These are phyloP conservation scores for Neoarthrinium moseri DNA, from an alignment of 2,329 filamentous ascomycete species.

Conservation along the genomic window DNA sequence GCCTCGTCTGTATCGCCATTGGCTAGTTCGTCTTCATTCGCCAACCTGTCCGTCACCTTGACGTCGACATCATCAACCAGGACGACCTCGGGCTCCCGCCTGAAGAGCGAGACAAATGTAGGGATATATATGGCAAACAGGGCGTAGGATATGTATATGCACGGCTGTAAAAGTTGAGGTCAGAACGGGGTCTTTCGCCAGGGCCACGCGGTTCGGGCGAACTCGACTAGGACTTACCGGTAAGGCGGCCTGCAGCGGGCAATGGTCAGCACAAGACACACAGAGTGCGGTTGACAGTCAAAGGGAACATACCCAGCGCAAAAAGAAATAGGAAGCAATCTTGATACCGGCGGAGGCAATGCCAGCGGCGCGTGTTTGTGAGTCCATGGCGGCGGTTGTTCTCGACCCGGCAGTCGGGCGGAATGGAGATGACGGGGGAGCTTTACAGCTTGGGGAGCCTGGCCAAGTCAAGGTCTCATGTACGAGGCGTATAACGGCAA, in stretches of 20 bases:
- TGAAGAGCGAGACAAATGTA: conserved; percentile 59
- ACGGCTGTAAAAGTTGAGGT: conserved; percentile 20
- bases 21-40: conserved; percentile 34
- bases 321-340: conserved; percentile 12
- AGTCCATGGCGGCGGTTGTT: conserved; percentile 5
- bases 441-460: not conserved
- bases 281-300: not conserved
- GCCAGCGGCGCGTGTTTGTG: conserved; percentile 1
- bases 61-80: conserved; percentile 62
- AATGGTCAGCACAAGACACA: conserved; percentile 15
- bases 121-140: conserved; percentile 66
- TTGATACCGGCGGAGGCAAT: conserved; percentile 11
- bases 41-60: conserved; percentile 45
- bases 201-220: not conserved
- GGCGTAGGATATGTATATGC: conserved; percentile 47
- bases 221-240: conserved; percentile 18
- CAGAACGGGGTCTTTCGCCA: not conserved
- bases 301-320: conserved; percentile 12
- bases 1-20: conserved; percentile 28
- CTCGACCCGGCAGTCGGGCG: not conserved
- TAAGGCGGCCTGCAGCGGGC: conserved; percentile 22
- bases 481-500: too few relatives aligned
- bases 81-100: conserved; percentile 55
- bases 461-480: too few relatives aligned
- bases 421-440: not conserved